Evolutionary conservation across 2,329 filamentous ascomycete species (phyloP).

Genomic region (Chrysoporthe cubensis): DNA sequence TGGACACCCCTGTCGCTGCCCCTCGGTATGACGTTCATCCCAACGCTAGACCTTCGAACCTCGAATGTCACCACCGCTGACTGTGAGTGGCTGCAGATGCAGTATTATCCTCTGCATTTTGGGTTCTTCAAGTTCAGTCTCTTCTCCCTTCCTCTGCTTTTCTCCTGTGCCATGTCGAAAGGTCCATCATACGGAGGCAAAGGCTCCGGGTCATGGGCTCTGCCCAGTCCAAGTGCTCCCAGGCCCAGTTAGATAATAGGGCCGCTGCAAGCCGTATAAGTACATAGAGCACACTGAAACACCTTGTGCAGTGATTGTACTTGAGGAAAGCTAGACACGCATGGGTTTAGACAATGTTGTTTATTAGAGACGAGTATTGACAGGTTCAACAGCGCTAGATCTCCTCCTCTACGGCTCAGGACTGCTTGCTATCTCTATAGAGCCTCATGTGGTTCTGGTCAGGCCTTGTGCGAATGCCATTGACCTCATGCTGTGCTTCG

Average conservation of each 20-base stretch:
- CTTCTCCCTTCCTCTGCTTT: background rate
- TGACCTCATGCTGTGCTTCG: background rate
- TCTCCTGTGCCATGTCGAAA: background rate
- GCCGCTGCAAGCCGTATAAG: too few species aligned
- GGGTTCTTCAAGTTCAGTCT: background rate
- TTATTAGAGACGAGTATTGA: background rate
- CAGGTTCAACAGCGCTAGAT: background rate
- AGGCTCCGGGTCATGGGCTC: background rate
- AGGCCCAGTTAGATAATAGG: background rate
- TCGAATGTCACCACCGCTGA: background rate
- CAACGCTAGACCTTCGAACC: background rate
- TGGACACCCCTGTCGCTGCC: constrained; percentile 19
- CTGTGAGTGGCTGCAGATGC: background rate
- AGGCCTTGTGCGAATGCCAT: background rate
- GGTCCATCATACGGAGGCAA: background rate
- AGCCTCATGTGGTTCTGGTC: background rate
- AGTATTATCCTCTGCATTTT: background rate
- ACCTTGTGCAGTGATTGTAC: background rate
- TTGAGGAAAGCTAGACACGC: too few species aligned
- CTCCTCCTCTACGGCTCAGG: background rate
- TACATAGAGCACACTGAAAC: too few species aligned
- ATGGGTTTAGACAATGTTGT: background rate
- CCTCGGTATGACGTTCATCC: constrained; percentile 25
- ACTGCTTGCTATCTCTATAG: background rate
- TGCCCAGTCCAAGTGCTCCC: background rate